Evolutionary conservation across 2,329 filamentous ascomycete genomes (phyloP).

Genomic region (Exophiala oligosperma): DNA sequence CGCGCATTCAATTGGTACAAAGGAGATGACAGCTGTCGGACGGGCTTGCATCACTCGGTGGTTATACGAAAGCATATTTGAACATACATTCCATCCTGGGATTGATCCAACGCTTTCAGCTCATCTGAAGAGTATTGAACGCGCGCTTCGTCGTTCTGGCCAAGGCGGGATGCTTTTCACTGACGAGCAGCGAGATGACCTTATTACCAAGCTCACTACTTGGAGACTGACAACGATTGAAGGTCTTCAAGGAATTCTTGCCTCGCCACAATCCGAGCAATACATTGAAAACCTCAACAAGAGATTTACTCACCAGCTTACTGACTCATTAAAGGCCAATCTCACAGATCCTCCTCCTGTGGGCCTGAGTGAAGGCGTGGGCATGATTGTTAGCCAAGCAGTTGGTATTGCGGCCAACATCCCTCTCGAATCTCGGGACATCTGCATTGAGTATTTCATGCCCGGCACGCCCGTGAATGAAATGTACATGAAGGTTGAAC

Average conservation of each 20-base stretch:
- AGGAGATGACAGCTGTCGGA: slow-evolving; percentile 96
- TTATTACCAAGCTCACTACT: slow-evolving; percentile 81
- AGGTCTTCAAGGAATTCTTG: slow-evolving; percentile 73
- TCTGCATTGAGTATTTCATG: slow-evolving; percentile 80
- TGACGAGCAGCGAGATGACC: slow-evolving; percentile 69
- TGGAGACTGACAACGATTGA: slow-evolving; percentile 95
- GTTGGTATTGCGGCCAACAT: slow-evolving; percentile 83
- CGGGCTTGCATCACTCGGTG: slow-evolving; percentile 85
- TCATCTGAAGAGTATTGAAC: slow-evolving; percentile 81
- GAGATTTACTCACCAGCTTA: slow-evolving; percentile 67
- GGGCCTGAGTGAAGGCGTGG: slow-evolving; percentile 82
- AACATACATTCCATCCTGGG: slow-evolving; percentile 87
- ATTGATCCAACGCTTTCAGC: slow-evolving; percentile 74
- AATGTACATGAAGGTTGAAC: slow-evolving; percentile 82
- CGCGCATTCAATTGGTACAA: slow-evolving; percentile 81
- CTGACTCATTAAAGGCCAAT: slow-evolving; percentile 69
- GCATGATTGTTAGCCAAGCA: slow-evolving; percentile 90
- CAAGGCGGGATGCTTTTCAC: slow-evolving; percentile 17
- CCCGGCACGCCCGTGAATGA: slow-evolving; percentile 71
- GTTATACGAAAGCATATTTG: slow-evolving; percentile 88
- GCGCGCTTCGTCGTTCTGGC: slow-evolving; percentile 68
- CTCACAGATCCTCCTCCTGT: slow-evolving; percentile 74
- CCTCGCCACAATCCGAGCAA: slow-evolving; percentile 63
- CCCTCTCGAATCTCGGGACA: slow-evolving; percentile 86
- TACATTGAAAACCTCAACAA: slow-evolving; percentile 70